Evolutionary conservation across 805 yeast genomes (phyloP), one percentile per base, ranked within the genome.

Genomic region (Cyberlindnera mycetangii): DNA sequence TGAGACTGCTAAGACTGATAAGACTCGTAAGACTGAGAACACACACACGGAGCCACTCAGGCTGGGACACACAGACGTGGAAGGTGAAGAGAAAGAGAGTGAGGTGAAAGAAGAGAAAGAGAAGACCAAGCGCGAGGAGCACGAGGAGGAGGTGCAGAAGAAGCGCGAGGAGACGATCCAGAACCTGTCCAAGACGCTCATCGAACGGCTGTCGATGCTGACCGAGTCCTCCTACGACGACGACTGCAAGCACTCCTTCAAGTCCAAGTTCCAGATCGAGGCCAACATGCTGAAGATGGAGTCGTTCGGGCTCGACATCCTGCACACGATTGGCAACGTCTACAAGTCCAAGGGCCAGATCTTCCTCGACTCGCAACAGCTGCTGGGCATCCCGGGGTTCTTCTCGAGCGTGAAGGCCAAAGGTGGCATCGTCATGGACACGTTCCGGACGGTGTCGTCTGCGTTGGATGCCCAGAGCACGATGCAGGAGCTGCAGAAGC

Each of bases 261-360:
- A 74, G 48, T 72, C 71, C 44, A 83, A 85, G 61, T 74, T 86
- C 53, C 74, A 72, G 49, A 80, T 83, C 56, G 98, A 93, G 64
- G 96, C 95, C 14, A 93, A 90, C 59, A 70, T 81, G 22, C 70
- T 86, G 51, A 85, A 85, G 55, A 77, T 83, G 79, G 93, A 86
- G 62, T 84, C 92, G 18, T 86, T 86, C 65, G 95, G 95, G n/a
- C 65, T 85, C 25, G 89, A 86, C 58, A 84, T 86, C 28, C 72
- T 87, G 38, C 93, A 86, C 54, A 75, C 87, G 0, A 76, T 86
- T 43, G 95, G 93, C 19, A 73, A 77, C 41, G 77, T 83, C 2
- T 86, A 86, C 59, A 68, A 72, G 48, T 74, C 82, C 55, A 83
- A 85, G 59, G 83, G 81, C 21, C 74, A 75, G 46, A 76, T 84